A percentile compares a stretch with the other conserved stretches of the same genome.
Evolutionary conservation across 306 rosid species (phyloP).

Genomic region (Carpinus fangiana): DNA sequence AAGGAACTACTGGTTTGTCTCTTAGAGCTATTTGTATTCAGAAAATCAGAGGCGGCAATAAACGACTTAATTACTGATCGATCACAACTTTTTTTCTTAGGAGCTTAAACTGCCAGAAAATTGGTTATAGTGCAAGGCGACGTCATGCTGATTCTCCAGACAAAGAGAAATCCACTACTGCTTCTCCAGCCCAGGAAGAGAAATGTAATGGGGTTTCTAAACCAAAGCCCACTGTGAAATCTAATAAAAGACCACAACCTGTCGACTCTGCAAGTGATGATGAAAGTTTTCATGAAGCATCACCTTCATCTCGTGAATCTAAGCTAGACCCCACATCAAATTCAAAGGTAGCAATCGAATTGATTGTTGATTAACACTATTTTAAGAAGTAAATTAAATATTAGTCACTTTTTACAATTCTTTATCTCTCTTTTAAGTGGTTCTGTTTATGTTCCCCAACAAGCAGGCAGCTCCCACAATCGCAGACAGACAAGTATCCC

Average conservation of each 20-base stretch:
- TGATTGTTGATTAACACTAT: no score
- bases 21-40: not conserved
- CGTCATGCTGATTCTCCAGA: not conserved
- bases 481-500: not conserved
- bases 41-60: not conserved
- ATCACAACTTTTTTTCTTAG: not conserved
- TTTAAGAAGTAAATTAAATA: not conserved
- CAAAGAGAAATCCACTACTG: not conserved
- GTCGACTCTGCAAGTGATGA: not conserved
- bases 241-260: not conserved
- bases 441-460: not conserved
- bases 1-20: constrained; percentile 9
- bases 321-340: not conserved
- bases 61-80: not conserved
- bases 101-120: constrained; percentile 5
- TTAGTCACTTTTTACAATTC: not conserved
- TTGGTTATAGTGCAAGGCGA: constrained; percentile 19
- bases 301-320: not conserved
- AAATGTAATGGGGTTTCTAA: not conserved
- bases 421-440: not conserved
- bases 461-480: not conserved
- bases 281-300: not conserved
- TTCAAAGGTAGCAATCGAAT: not conserved
- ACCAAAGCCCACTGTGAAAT: not conserved
- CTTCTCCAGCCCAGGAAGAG: no score